A percentile compares a stretch with the other conserved stretches of the same genome.
These are phyloP conservation scores for Aspergillus sp. DNA, from an alignment of 2,329 filamentous ascomycete genomes.

Conservation along the genomic window DNA sequence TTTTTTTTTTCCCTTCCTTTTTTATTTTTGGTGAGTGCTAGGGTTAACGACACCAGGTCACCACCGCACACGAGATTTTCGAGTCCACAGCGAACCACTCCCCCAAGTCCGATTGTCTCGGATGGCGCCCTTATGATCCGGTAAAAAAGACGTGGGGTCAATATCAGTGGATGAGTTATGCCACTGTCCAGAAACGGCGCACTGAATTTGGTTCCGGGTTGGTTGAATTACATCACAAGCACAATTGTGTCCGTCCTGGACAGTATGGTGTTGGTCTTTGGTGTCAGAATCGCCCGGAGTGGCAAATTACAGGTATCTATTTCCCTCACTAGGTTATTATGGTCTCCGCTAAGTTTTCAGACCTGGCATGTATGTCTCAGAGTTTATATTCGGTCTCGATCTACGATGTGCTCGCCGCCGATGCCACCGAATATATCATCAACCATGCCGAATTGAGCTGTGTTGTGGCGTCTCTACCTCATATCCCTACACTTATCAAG, in stretches of 20 bases:
- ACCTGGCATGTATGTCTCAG: slow-evolving; percentile 84
- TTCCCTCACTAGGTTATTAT: background rate
- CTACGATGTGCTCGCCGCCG: slow-evolving; percentile 91
- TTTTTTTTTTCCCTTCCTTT: background rate
- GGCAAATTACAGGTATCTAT: slow-evolving; percentile 72
- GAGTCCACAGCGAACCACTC: slow-evolving; percentile 64
- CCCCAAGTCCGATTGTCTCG: slow-evolving; percentile 72
- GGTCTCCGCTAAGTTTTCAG: slow-evolving; percentile 44
- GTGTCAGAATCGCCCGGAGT: slow-evolving; percentile 85
- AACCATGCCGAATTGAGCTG: slow-evolving; percentile 78
- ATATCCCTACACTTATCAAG: slow-evolving; percentile 79
- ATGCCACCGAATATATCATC: slow-evolving; percentile 92
- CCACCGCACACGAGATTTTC: slow-evolving; percentile 78
- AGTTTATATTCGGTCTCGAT: slow-evolving; percentile 86
- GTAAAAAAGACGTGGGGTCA: slow-evolving; percentile 70
- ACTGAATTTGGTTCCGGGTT: slow-evolving; percentile 84
- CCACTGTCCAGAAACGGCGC: slow-evolving; percentile 73
- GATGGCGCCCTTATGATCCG: slow-evolving; percentile 76
- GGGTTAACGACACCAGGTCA: slow-evolving; percentile 37
- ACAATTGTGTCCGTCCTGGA: slow-evolving; percentile 63
- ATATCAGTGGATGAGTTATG: slow-evolving; percentile 83
- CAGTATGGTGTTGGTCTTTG: slow-evolving; percentile 77
- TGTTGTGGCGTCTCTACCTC: slow-evolving; percentile 75
- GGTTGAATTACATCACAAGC: slow-evolving; percentile 74
- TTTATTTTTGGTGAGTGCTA: background rate